Evolutionary conservation across 2,329 filamentous ascomycete species (phyloP).

Genomic region (Sporothrix brunneoviolacea): DNA sequence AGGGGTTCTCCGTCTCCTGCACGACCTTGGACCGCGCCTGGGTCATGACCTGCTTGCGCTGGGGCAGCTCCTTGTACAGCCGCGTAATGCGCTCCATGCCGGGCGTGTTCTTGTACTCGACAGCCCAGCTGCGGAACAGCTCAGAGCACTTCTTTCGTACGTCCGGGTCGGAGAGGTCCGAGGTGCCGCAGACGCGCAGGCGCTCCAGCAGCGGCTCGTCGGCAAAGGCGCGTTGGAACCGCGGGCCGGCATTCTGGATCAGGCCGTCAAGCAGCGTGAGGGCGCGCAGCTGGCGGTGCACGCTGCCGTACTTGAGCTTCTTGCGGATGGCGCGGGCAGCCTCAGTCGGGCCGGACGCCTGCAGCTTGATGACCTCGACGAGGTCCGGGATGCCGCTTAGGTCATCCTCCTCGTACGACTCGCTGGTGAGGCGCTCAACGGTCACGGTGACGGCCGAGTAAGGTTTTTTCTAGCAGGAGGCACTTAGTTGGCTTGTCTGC

Average conservation of each 20-base stretch:
- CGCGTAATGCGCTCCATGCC: constrained; percentile 75
- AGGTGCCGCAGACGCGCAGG: constrained; percentile 78
- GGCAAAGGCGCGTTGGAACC: constrained; percentile 80
- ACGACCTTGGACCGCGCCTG: constrained; percentile 79
- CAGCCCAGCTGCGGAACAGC: constrained; percentile 81
- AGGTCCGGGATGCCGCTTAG: constrained; percentile 87
- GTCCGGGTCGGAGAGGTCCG: constrained; percentile 72
- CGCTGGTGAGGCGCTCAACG: constrained; percentile 83
- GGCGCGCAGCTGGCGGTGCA: constrained; percentile 86
- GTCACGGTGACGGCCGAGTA: constrained; percentile 92
- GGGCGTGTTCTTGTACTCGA: constrained; percentile 70
- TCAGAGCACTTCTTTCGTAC: constrained; percentile 86
- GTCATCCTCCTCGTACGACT: constrained; percentile 86
- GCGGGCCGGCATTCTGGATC: constrained; percentile 85
- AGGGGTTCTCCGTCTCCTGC: constrained; percentile 70
- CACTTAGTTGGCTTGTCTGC: too few species aligned
- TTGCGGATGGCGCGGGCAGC: constrained; percentile 89
- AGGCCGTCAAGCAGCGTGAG: constrained; percentile 85
- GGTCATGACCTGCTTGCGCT: constrained; percentile 62
- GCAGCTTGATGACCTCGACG: constrained; percentile 87
- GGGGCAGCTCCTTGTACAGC: constrained; percentile 65
- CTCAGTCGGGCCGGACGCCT: constrained; percentile 78
- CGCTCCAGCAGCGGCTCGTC: constrained; percentile 91
- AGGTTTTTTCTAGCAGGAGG: constrained; percentile 63
- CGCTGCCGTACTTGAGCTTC: constrained; percentile 96